Evolutionary conservation across 148 eudicot genomes (phyloP), one percentile per base, ranked within the genome.

Genomic region (Camellia sinensis): DNA sequence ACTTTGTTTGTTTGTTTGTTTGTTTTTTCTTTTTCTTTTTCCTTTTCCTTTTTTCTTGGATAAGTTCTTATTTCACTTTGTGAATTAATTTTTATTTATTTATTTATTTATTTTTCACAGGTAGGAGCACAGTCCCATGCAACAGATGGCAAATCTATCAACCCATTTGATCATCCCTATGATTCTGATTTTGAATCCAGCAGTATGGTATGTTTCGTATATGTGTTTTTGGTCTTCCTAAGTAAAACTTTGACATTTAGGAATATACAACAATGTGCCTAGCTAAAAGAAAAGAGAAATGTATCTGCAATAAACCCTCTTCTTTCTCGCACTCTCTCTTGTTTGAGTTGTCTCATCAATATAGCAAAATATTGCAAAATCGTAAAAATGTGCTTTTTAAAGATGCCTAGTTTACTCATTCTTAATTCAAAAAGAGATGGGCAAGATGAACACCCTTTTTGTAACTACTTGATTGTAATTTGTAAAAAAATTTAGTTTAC

Each of bases 131-230:
- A 75, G 46, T 48, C 85, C 21, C 80, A 78, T 72, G 74, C 46
- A 75, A 67, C 79, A 73, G 83, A 81, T 11, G 82, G 62, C 79
- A 91, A 85, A 77, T 80, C 97, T 76, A 74, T 83, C 82, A 94
- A 94, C 67, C 98, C 98, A 52, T 94, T 94, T 71, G 98, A 94
- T 84, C 80, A 87, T 81, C 86, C 90, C 52, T 86, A 82, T 83
- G 93, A 90, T 74, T 80, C 85, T 68, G 92, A 83, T 78, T 81
- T 85, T 60, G 92, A 88, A 76, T 78, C 87, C 21, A 87, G 86
- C 83, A 83, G 85, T 85, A 84, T 61, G 94, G 98, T 95, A 91
- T 61, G 89, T 87, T 68, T 41, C n/a, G 3, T 61, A 41, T 60
- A 43, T n/a, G 37, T 43, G 29, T 66, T 19, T 48, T 69, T 59